Evolutionary conservation across 305 asterid species (phyloP).

Genomic region (Lippia alba): DNA sequence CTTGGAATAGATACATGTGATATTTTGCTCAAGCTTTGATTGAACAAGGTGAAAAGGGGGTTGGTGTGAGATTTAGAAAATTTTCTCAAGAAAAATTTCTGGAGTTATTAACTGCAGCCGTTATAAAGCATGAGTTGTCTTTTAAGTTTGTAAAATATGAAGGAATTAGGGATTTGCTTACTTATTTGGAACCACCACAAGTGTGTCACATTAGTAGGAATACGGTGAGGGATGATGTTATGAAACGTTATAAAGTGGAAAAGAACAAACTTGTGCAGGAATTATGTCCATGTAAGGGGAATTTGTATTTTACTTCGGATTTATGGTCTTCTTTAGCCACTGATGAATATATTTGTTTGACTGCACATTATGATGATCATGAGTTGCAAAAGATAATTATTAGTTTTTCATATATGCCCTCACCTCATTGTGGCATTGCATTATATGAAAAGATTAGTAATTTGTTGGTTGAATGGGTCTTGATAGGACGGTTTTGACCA

Average conservation of each 20-base stretch:
- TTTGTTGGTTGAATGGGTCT: background rate
- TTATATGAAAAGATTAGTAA: too few relatives aligned
- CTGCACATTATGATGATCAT: background rate
- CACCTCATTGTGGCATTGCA: background rate
- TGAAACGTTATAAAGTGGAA: too few relatives aligned
- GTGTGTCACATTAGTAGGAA: background rate
- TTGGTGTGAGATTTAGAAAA: too few relatives aligned
- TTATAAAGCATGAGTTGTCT: too few relatives aligned
- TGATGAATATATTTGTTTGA: background rate
- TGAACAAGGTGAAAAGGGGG: too few relatives aligned
- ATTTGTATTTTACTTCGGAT: background rate
- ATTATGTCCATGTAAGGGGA: background rate
- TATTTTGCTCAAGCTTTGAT: too few relatives aligned
- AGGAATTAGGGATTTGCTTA: background rate
- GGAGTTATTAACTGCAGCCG: too few relatives aligned
- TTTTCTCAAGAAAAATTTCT: too few relatives aligned
- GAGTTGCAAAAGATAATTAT: background rate
- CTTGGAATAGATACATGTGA: too few relatives aligned
- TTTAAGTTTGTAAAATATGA: background rate
- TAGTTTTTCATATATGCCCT: background rate
- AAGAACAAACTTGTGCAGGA: background rate
- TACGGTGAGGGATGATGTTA: background rate
- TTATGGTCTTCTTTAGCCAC: background rate
- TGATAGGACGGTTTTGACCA: background rate
- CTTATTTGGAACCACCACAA: background rate